Evolutionary conservation across 257 asterid genomes (phyloP).

Genomic region (Voacanga thouarsii): DNA sequence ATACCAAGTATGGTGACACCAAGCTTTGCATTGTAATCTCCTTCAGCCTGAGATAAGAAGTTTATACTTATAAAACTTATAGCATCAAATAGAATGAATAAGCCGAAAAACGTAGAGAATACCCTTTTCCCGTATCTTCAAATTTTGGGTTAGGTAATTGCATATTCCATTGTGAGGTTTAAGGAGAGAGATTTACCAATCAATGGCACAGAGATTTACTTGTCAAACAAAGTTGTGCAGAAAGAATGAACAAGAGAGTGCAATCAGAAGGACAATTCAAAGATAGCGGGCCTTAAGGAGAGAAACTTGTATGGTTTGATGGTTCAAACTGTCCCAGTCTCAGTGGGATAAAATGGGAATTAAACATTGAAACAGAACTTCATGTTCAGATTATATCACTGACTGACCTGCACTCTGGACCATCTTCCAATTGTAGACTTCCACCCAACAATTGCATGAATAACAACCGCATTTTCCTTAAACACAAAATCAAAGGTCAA

Average conservation of each 20-base stretch:
- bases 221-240: neutral
- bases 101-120: neutral
- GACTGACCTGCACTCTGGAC: conserved; percentile 75
- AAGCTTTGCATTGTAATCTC: conserved; percentile 68
- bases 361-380: neutral
- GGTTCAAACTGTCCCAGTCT: neutral
- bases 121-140: neutral
- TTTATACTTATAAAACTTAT: neutral
- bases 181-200: neutral
- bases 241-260: neutral
- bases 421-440: conserved; percentile 77
- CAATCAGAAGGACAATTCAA: too few relatives aligned
- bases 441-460: conserved; percentile 79
- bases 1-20: conserved; percentile 78
- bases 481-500: conserved; percentile 9
- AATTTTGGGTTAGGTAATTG: neutral
- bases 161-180: too few relatives aligned
- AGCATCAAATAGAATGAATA: conserved; percentile 3
- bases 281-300: too few relatives aligned
- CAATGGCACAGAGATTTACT: neutral
- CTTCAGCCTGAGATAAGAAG: conserved; percentile 52
- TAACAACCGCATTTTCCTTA: conserved; percentile 82
- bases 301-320: too few relatives aligned
- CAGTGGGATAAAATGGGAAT: neutral
- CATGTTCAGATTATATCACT: neutral